Base-by-base conservation (phyloP, 345 rosid species). In the Aegle marmelos region DNA sequence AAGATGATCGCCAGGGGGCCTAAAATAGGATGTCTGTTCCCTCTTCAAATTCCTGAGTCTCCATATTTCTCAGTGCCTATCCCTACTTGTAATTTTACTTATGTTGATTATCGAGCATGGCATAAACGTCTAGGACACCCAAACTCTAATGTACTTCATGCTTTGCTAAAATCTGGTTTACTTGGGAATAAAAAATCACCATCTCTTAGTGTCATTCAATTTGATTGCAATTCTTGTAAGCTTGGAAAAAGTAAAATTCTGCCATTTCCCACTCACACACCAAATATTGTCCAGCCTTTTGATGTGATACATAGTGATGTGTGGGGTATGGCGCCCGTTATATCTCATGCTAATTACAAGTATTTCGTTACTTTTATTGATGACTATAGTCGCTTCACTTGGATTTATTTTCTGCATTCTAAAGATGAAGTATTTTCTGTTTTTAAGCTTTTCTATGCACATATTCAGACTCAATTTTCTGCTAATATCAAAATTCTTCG, bases 301-400 rank as follows among this genome's bases (percentile, higher is more conserved):
- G 62, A 58, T n/a, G 2, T 58, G 14, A 58, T 24, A 7, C 11
- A 58, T 58, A 58, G 1, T 58, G 62, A n/a, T 9, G 62, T 58
- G 62, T 58, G 2, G 30, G 62, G 28, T 58, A 58, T 58, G 62
- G 11, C 5, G 9, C 5, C 5, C 2, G 28, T 58, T 58, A 36
- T 16, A 21, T 77, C 68, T 58, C 67, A 68, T 36, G 68, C 36
- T 11, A 25, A 68, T 36, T 68, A 57, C 41, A 77, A 58, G n/a
- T 77, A 68, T 9, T 36, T 77, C 25, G 45, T 68, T 8, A 41
- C 58, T 24, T 77, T 77, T 41, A 68, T 77, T 4, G 21, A 48
- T 16, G 19, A 48, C 19, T 48, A 48, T 48, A 14, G 54, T 48
- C 5, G 21, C 16, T 48, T 14, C 54, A 14, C 54, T 2, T 48